Base-by-base conservation (phyloP, 441 rosid species). In the Gossypium laxum region DNA sequence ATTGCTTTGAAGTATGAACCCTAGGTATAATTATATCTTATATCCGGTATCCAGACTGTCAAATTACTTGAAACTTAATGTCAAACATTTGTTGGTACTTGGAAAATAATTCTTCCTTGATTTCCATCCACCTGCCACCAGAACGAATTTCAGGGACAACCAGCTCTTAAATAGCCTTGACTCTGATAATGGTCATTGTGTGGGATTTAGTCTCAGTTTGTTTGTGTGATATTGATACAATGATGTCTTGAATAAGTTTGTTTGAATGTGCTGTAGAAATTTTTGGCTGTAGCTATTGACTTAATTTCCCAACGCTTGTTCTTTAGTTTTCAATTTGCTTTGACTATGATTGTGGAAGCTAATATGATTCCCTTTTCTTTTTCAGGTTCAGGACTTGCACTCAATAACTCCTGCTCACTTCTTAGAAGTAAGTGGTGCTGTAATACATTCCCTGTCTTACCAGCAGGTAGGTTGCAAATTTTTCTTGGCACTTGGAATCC, bases 351-450 rank as follows among this genome's bases (percentile, higher is more conserved):
- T 21, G 69, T 55, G 38, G 48, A 65, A 26, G 56, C 60, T 74
- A 24, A 71, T 21, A 67, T 67, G 57, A 72, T n/a, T 41, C 48
- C 48, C 45, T 71, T 64, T 61, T 48, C 56, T 45, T 72, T 47
- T 24, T 84, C 83, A 95, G 99, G 96, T 92, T 78, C 95, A 95
- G 75, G 92, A 95, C 91, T 82, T 95, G 72, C 99, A 95, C 82
- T 84, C 82, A 2, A 87, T 95, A 71, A 92, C 99, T 78, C 99
- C 98, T 72, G 82, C 84, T 74, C 78, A 85, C 73, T 95, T 95
- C 83, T 82, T 95, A 75, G 98, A 95, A 92, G 90, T 95, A 43
- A 91, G 98, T 74, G 98, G 99, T 63, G 95, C 88, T 65, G 92
- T 92, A 66, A 91, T 95, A 72, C 99, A 95, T 69, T 88, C 99